Evolutionary conservation across 2,329 filamentous ascomycete species (phyloP).

Genomic region (Aspergillus brunneoviolaceus): DNA sequence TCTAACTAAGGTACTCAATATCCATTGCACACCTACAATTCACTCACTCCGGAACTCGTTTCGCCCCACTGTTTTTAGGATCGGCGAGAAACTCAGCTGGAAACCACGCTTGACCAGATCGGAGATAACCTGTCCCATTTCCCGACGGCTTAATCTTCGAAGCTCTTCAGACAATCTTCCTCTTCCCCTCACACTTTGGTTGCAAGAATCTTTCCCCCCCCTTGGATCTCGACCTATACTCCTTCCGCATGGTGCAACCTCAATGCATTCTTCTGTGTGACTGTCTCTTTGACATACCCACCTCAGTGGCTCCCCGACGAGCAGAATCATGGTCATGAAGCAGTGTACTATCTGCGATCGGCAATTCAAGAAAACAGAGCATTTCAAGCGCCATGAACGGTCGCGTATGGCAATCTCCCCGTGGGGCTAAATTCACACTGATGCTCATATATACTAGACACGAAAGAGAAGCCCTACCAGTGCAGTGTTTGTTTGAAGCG

Average conservation of each 20-base stretch:
- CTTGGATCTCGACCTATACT: not conserved
- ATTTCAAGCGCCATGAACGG: slow-evolving; percentile 56
- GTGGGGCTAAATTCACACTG: not conserved
- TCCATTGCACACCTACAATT: not conserved
- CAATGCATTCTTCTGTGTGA: not conserved
- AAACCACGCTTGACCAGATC: not conserved
- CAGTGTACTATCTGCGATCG: slow-evolving; percentile 53
- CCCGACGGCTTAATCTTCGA: not conserved
- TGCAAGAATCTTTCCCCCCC: not conserved
- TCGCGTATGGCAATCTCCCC: slow-evolving; percentile 47
- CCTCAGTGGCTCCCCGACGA: slow-evolving; percentile 11
- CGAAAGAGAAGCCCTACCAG: slow-evolving; percentile 55
- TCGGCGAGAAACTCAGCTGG: not conserved
- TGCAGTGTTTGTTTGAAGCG: slow-evolving; percentile 55
- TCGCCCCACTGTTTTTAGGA: not conserved
- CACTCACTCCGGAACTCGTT: not conserved
- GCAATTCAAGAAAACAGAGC: slow-evolving; percentile 57
- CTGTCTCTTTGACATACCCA: not conserved
- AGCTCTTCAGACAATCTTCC: not conserved
- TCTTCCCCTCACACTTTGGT: not conserved
- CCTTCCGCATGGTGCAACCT: not conserved
- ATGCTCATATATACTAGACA: slow-evolving; percentile 40
- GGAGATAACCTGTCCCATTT: not conserved
- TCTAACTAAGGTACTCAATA: no score
- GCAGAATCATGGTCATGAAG: slow-evolving; percentile 41